Percentiles rank a stretch among this genome's conserved stretches.
Conservation (phyloP, 192 early-diverging fungal species). For the Coemansia sp. region DNA sequence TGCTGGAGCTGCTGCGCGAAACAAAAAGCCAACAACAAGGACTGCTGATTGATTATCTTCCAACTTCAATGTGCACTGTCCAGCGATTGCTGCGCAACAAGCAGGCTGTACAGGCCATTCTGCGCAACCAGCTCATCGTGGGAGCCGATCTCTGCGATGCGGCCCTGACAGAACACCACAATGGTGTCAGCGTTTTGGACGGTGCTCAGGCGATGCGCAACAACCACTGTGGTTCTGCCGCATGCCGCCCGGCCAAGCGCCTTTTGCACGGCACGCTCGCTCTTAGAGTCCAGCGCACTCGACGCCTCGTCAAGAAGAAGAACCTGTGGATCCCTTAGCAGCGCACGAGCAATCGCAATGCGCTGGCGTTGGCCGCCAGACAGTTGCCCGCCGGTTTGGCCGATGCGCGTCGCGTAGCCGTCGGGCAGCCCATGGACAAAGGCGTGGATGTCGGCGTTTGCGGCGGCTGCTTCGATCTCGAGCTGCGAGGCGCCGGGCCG, state of each 20-base stretch:
- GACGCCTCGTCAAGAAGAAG: slow-evolving; percentile 87
- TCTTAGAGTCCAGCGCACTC: slow-evolving; percentile 78
- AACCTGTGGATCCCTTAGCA: slow-evolving; percentile 68
- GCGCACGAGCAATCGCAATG: slow-evolving; percentile 73
- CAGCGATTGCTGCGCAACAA: slow-evolving; percentile 68
- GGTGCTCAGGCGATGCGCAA: slow-evolving; percentile 81
- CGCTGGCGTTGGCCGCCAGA: slow-evolving; percentile 74
- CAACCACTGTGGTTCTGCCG: slow-evolving; percentile 77
- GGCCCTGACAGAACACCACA: slow-evolving; percentile 66
- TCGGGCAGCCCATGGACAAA: slow-evolving; percentile 60
- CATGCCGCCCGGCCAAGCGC: slow-evolving; percentile 69
- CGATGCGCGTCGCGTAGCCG: slow-evolving; percentile 68
- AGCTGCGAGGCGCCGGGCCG: slow-evolving; percentile 55
- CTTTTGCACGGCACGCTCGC: slow-evolving; percentile 78
- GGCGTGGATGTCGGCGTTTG: slow-evolving; percentile 64
- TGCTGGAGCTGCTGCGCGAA: not conserved
- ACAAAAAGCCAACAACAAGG: not conserved
- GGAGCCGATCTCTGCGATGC: slow-evolving; percentile 68
- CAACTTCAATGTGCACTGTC: slow-evolving; percentile 39
- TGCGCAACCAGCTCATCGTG: slow-evolving; percentile 65
- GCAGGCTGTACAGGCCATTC: slow-evolving; percentile 64
- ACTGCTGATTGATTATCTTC: not conserved
- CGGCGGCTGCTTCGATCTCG: slow-evolving; percentile 64
- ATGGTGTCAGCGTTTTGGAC: slow-evolving; percentile 82
- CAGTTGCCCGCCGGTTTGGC: slow-evolving; percentile 66